A percentile compares a stretch with the other conserved stretches of the same genome.
phyloP scores from a whole-genome alignment of 768 basidiomycete genomes.

The Chiua virens region DNA sequence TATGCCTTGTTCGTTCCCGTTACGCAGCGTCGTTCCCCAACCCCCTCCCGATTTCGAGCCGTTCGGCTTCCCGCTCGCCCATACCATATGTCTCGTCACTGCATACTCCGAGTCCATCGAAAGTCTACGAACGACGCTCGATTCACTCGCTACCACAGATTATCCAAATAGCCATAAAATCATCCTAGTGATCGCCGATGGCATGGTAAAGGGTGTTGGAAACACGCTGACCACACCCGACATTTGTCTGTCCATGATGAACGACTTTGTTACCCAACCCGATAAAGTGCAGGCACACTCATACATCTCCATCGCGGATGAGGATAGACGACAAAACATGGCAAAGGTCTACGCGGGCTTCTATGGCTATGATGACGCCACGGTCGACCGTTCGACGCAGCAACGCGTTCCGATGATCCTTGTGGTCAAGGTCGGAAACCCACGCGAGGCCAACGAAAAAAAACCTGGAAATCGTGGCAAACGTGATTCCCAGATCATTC shows the following conservation, averaged over 20 bases:
- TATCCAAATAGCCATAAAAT: slow-evolving; percentile 98
- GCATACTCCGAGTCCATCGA: slow-evolving; percentile 98
- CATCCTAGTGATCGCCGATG: slow-evolving; percentile 94
- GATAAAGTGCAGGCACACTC: slow-evolving; percentile 91
- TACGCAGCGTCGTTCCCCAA: slow-evolving; percentile 87
- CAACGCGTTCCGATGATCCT: slow-evolving; percentile 95
- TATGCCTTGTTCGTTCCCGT: slow-evolving; percentile 89
- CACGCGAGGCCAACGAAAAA: slow-evolving; percentile 79
- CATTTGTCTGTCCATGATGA: slow-evolving; percentile 96
- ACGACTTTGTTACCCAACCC: slow-evolving; percentile 77
- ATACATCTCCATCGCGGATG: slow-evolving; percentile 98
- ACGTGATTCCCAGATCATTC: slow-evolving; percentile 95
- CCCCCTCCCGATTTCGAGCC: slow-evolving; percentile 91
- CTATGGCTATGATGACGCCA: slow-evolving; percentile 91
- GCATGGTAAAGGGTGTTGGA: slow-evolving; percentile 96
- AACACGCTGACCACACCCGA: slow-evolving; percentile 90
- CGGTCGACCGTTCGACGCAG: slow-evolving; percentile 88
- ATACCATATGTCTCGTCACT: slow-evolving; percentile 95
- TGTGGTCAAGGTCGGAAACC: slow-evolving; percentile 95
- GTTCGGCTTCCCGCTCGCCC: slow-evolving; percentile 91
- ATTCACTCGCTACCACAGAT: slow-evolving; percentile 96
- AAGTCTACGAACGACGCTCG: slow-evolving; percentile 95
- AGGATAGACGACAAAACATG: slow-evolving; percentile 99
- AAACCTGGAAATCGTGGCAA: slow-evolving; percentile 99
- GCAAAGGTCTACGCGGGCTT: slow-evolving; percentile 98